Conservation (phyloP, 139 green algal species). For the Coelastrella sp. region DNA sequence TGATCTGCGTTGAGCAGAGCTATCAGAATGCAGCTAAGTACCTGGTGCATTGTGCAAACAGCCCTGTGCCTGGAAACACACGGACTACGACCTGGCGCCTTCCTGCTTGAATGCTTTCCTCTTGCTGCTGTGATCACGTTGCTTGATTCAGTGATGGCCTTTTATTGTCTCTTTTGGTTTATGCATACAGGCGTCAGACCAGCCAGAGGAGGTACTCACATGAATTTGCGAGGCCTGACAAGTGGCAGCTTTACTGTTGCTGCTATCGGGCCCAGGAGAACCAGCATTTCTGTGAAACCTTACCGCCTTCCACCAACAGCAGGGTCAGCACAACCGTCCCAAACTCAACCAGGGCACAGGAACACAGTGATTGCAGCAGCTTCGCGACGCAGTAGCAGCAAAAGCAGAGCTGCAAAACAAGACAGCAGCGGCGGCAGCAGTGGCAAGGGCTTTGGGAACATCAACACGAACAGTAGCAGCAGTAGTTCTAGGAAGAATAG, state of each 20-base stretch:
- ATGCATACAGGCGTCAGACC: neutral
- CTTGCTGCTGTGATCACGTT: too few species aligned
- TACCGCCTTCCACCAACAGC: too few species aligned
- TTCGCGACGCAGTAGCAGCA: neutral
- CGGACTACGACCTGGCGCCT: too few species aligned
- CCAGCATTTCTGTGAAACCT: neutral
- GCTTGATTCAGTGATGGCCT: too few species aligned
- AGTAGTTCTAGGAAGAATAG: neutral
- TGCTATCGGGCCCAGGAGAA: neutral
- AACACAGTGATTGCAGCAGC: neutral
- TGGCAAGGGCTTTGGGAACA: neutral
- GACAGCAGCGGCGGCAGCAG: neutral
- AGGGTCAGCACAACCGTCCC: too few species aligned
- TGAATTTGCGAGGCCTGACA: neutral
- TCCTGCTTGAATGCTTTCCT: too few species aligned
- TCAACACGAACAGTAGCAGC: neutral
- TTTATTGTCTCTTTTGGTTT: too few species aligned
- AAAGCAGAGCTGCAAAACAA: neutral
- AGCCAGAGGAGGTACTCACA: neutral
- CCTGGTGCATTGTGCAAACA: too few species aligned
- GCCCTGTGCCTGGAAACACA: too few species aligned
- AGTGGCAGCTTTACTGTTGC: neutral
- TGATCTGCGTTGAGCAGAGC: too few species aligned
- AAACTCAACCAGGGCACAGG: neutral
- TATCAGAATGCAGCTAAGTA: too few species aligned